Conservation (phyloP, 768 basidiomycete species). For the Xanthoconium stramineum region DNA sequence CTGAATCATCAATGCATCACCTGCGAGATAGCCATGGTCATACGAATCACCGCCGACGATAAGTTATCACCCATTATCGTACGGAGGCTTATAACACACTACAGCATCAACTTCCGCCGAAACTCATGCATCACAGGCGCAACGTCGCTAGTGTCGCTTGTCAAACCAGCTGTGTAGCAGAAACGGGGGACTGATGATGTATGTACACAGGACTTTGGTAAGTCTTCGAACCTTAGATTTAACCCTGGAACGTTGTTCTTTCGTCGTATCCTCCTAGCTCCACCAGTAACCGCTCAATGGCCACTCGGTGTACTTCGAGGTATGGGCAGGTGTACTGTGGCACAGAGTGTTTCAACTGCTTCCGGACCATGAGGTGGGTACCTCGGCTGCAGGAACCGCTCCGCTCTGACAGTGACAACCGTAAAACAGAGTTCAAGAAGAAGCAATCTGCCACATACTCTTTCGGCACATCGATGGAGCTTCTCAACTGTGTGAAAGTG, state of each 20-base stretch:
- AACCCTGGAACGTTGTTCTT: not conserved
- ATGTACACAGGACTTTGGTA: not conserved
- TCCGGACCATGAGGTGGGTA: conserved; percentile 25
- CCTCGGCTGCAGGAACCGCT: conserved; percentile 16
- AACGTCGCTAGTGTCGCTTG: no score
- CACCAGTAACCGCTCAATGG: not conserved
- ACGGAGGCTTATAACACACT: no score
- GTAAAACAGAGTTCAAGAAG: not conserved
- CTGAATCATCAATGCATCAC: no score
- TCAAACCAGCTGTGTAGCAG: no score
- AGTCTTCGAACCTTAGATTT: no score
- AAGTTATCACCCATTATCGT: no score
- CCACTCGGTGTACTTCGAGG: conserved; percentile 11
- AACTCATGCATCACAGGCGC: not conserved
- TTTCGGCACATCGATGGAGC: conserved; percentile 52
- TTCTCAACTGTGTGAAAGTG: conserved; percentile 48
- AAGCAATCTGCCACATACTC: conserved; percentile 39
- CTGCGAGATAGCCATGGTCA: no score
- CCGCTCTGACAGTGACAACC: conserved; percentile 18
- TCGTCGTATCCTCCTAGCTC: not conserved
- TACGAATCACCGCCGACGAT: no score
- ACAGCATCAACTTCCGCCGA: no score
- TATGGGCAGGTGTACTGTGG: conserved; percentile 8
- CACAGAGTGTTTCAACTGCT: conserved; percentile 13
- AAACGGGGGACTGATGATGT: no score